phyloP scores from a whole-genome alignment of 2,329 filamentous ascomycete genomes.

The Hymenoscyphus infarciens region DNA sequence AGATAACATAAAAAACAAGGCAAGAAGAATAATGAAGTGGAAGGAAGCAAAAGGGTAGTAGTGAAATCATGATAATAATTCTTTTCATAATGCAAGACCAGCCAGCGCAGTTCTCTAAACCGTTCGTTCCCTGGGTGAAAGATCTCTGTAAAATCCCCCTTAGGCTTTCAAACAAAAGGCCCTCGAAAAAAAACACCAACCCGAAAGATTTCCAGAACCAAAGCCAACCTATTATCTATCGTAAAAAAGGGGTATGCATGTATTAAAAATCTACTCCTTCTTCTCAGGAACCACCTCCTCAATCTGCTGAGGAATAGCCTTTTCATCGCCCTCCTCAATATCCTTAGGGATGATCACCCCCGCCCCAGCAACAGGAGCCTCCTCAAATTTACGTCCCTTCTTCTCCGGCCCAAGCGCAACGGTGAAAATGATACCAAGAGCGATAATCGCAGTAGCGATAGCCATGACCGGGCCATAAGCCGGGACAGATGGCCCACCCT shows the following conservation, averaged over 20 bases:
- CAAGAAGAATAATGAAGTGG: background rate
- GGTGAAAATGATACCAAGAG: constrained; percentile 63
- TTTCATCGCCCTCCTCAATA: constrained; percentile 20
- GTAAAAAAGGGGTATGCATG: background rate
- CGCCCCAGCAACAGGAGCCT: constrained; percentile 49
- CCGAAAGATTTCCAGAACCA: background rate
- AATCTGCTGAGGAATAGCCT: background rate
- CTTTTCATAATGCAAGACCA: background rate
- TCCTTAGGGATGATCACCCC: constrained; percentile 26
- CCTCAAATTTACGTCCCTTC: constrained; percentile 63
- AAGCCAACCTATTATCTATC: background rate
- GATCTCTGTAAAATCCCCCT: background rate
- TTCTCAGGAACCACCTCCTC: background rate
- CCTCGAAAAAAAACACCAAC: background rate
- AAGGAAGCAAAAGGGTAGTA: background rate
- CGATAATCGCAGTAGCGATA: constrained; percentile 73
- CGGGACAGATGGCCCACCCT: constrained; percentile 55
- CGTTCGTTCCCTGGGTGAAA: background rate
- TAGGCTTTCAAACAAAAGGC: no score
- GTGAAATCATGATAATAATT: background rate
- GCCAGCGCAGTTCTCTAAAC: background rate
- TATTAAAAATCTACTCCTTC: no score
- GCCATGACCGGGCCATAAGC: constrained; percentile 75
- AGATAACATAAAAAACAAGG: background rate
- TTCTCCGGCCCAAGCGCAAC: constrained; percentile 71